Percentiles rank a stretch among this genome's conserved stretches.
These are phyloP conservation scores for Leishmania tarentolae DNA, from an alignment of 208 protist genomes.

Conservation along the genomic window DNA sequence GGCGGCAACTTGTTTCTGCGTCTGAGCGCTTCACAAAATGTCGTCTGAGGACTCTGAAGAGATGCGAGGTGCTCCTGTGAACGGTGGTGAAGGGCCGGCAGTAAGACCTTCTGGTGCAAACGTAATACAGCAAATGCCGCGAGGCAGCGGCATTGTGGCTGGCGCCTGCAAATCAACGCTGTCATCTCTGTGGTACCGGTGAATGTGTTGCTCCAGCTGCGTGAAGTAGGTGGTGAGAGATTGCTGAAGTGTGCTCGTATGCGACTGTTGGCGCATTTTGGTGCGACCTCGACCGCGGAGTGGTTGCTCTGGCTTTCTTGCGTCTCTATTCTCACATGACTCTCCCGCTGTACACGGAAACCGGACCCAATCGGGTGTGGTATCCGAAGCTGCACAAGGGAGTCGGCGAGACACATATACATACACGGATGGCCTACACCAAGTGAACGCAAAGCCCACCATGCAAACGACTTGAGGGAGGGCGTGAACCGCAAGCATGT, in stretches of 20 bases:
- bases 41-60: background rate
- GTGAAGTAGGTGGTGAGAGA: conserved; percentile 40
- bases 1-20: background rate
- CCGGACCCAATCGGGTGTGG: background rate
- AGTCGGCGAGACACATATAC: background rate
- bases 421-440: background rate
- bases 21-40: background rate
- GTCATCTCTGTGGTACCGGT: conserved; percentile 13
- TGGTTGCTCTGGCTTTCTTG: background rate
- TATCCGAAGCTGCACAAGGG: background rate
- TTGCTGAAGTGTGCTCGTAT: background rate
- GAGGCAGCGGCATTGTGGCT: conserved; percentile 7
- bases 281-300: background rate
- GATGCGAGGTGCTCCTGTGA: background rate
- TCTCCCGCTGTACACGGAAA: background rate
- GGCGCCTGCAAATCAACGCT: conserved; percentile 11
- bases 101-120: background rate
- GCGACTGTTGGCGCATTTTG: background rate
- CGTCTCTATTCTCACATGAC: background rate
- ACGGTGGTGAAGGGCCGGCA: background rate
- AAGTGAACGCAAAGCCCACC: background rate
- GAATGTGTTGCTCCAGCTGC: conserved; percentile 39
- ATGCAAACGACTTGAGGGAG: background rate
- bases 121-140: background rate
- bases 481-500: background rate